Conservation (phyloP, 2,329 filamentous ascomycete genomes). For the Aspergillus viridinutans region DNA sequence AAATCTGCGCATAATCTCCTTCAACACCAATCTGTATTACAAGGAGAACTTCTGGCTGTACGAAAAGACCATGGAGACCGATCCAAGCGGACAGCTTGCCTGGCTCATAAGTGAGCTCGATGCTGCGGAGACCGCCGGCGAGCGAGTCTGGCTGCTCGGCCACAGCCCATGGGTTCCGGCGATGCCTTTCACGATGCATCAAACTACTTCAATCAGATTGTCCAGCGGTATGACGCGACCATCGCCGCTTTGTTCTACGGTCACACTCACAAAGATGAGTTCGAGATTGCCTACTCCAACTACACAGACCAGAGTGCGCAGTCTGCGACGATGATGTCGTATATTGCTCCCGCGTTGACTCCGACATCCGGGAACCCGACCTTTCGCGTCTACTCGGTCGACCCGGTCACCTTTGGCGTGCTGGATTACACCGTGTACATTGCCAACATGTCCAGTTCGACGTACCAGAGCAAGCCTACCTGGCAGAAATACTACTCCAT, state of each 20-base stretch:
- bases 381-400: constrained; percentile 56
- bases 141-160: constrained; percentile 54
- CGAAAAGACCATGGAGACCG: constrained; percentile 45
- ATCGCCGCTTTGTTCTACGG: too few relatives aligned
- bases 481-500: constrained; percentile 56
- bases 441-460: constrained; percentile 46
- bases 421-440: constrained; percentile 53
- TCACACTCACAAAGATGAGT: too few relatives aligned
- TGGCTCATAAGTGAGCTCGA: constrained; percentile 53
- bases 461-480: constrained; percentile 46
- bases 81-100: constrained; percentile 50
- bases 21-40: constrained; percentile 43
- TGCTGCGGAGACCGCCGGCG: constrained; percentile 48
- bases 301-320: constrained; percentile 39
- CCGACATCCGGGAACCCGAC: constrained; percentile 53
- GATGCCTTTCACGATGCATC: too few relatives aligned
- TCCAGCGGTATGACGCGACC: too few relatives aligned
- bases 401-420: constrained; percentile 52
- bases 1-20: constrained; percentile 53
- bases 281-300: constrained; percentile 45
- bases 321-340: constrained; percentile 48
- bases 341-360: constrained; percentile 52
- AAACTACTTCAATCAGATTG: too few relatives aligned
- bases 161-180: constrained; percentile 49
- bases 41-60: constrained; percentile 55